Base-by-base conservation (phyloP, 2,329 filamentous ascomycete genomes). In the Raffaelea ambrosiae region DNA sequence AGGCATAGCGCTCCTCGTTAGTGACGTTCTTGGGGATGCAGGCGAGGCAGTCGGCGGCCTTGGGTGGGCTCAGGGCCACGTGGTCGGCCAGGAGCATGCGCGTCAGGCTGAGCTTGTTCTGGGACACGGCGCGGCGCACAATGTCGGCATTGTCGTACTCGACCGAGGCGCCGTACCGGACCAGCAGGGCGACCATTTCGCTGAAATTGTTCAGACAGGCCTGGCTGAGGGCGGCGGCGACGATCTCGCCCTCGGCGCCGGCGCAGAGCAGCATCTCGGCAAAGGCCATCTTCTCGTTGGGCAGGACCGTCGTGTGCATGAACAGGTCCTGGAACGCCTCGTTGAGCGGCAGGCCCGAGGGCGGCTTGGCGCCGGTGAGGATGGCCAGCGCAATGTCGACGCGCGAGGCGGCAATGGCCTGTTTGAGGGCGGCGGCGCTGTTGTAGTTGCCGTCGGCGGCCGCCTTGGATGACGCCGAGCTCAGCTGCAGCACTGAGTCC, bases 261-360 rank as follows among this genome's bases (percentile, higher is more conserved):
- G 74, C 77, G 46, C 77, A 80, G 2, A 83, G 65, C 2, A 83
- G 57, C 3, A 79, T 62, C 56, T 83, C 77, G 0, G 73, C 66
- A 51, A 82, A 63, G 3, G 68, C 67, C 39, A 76, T 60, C 55
- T 75, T 79, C 29, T 72, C 69, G 26, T 69, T 66, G 0, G 72
- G 69, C 5, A 66, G 67, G 18, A 77, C 65, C 2, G 69, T 67
- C 2, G 68, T 57, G 43, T 73, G 69, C 2, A 66, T 58, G 49
- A 75, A 68, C 2, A 80, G 61, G 5, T 66, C 58, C 2, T 63
- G 62, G 38, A 82, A 76, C 11, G 75, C 73, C 21, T 72, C 68
- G 47, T 74, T 70, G 3, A 83, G 59, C 0, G 67, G 67, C 0
- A 65, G 63, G 2, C 66, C 64, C 16, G 68, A 64, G 1, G 79